Evolutionary conservation across 257 asterid genomes (phyloP).

Genomic region (Paulownia fortunei): DNA sequence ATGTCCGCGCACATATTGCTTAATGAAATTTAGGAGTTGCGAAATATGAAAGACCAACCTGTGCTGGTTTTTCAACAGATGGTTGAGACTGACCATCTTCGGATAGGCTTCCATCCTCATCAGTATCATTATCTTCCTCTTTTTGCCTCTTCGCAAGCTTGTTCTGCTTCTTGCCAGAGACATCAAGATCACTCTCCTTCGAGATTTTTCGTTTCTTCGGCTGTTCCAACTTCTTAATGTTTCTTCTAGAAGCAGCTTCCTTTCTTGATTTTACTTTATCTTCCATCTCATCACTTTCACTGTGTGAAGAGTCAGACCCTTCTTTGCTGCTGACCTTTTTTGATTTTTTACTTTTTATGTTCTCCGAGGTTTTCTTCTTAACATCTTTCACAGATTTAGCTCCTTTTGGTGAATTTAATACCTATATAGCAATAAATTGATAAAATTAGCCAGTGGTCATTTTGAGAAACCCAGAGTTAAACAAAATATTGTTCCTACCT

Average conservation of each 20-base stretch:
- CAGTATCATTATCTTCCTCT: slow-evolving; percentile 56
- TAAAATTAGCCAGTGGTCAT: background rate
- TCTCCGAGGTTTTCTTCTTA: slow-evolving; percentile 52
- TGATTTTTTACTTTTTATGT: slow-evolving; percentile 38
- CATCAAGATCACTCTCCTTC: slow-evolving; percentile 44
- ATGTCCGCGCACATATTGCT: slow-evolving; percentile 8
- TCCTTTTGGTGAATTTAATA: slow-evolving; percentile 49
- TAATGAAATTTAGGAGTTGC: slow-evolving; percentile 13
- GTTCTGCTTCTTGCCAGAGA: slow-evolving; percentile 57
- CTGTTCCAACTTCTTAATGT: slow-evolving; percentile 49
- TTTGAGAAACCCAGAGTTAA: slow-evolving; percentile 14
- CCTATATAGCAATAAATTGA: slow-evolving; percentile 46
- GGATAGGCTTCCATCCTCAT: slow-evolving; percentile 55
- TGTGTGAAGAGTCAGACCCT: slow-evolving; percentile 42
- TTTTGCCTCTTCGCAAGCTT: slow-evolving; percentile 51
- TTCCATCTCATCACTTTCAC: slow-evolving; percentile 49
- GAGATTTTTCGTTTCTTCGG: slow-evolving; percentile 69
- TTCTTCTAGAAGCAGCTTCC: slow-evolving; percentile 47
- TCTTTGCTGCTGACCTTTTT: slow-evolving; percentile 44
- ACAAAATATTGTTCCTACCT: slow-evolving; percentile 49
- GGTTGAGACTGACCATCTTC: slow-evolving; percentile 65
- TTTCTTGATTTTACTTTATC: slow-evolving; percentile 49
- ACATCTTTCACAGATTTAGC: slow-evolving; percentile 45
- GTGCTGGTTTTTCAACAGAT: slow-evolving; percentile 51
- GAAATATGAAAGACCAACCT: slow-evolving; percentile 47